These are phyloP conservation scores for Talaromyces sp. DNA, from an alignment of 2,329 filamentous ascomycete species.

Conservation along the genomic window DNA sequence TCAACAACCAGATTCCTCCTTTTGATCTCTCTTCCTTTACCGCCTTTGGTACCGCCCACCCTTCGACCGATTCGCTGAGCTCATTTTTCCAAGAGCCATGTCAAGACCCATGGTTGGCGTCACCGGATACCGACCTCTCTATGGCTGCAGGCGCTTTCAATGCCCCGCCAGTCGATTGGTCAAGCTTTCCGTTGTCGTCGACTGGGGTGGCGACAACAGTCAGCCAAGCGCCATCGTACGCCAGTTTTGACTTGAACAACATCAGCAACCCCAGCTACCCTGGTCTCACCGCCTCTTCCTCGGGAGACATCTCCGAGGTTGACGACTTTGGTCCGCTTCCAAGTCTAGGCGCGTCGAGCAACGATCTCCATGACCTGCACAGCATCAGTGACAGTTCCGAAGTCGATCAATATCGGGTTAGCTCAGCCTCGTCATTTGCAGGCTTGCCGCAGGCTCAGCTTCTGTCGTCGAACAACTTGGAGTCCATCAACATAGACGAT, in stretches of 20 bases:
- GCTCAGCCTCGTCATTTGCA: slow-evolving; percentile 38
- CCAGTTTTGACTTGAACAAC: slow-evolving; percentile 40
- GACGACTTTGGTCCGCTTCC: slow-evolving; percentile 38
- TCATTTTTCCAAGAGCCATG: slow-evolving; percentile 33
- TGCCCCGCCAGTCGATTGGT: slow-evolving; percentile 43
- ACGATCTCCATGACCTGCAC: slow-evolving; percentile 32
- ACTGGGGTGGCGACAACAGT: slow-evolving; percentile 30
- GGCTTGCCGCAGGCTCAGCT: slow-evolving; percentile 36
- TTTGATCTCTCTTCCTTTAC: slow-evolving; percentile 34
- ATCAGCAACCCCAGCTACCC: slow-evolving; percentile 30
- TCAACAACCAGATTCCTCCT: slow-evolving; percentile 30
- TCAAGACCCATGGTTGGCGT: slow-evolving; percentile 36
- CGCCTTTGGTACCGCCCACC: slow-evolving; percentile 25
- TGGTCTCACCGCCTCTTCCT: slow-evolving; percentile 40
- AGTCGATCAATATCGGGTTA: slow-evolving; percentile 35
- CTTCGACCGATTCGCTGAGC: slow-evolving; percentile 26
- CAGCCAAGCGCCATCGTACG: slow-evolving; percentile 41
- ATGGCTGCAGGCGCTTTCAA: slow-evolving; percentile 33
- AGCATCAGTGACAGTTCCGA: slow-evolving; percentile 38
- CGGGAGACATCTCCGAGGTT: slow-evolving; percentile 44
- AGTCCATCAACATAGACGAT: slow-evolving; percentile 39
- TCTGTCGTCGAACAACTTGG: slow-evolving; percentile 34
- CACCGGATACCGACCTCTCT: slow-evolving; percentile 37
- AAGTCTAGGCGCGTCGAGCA: slow-evolving; percentile 20
- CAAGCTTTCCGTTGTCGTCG: slow-evolving; percentile 39